A percentile compares a stretch with the other conserved stretches of the same genome.
Conservation (phyloP, 305 asterid genomes). For the Fraxinus albicans region DNA sequence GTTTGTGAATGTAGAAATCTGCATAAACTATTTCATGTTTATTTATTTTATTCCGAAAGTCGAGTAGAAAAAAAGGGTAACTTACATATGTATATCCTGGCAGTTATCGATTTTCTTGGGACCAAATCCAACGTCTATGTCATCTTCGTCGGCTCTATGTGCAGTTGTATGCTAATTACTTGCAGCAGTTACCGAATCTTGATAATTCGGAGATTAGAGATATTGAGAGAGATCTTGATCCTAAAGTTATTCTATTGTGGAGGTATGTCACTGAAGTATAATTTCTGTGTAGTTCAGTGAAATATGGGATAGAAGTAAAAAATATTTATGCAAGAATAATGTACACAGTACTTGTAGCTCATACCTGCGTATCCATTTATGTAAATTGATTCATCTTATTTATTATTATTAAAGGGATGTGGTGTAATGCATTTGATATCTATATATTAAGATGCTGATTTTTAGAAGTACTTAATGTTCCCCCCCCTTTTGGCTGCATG, state of each 20-base stretch:
- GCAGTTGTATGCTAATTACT: conserved; percentile 77
- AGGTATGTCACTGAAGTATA: conserved; percentile 53
- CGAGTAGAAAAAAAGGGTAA: not conserved
- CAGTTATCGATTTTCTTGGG: conserved; percentile 96
- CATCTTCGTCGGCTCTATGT: conserved; percentile 86
- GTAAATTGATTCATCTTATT: conserved; percentile 1
- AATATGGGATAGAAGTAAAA: conserved; percentile 10
- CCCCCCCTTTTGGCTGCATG: conserved; percentile 11
- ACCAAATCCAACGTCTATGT: conserved; percentile 75
- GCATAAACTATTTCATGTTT: not conserved
- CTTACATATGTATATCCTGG: conserved; percentile 21
- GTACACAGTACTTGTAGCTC: conserved; percentile 3
- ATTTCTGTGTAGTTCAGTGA: conserved; percentile 3
- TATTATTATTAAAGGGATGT: not conserved
- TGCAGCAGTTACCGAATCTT: conserved; percentile 57
- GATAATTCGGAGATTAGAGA: conserved; percentile 55
- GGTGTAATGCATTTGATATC: conserved; percentile 9
- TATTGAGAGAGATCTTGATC: conserved; percentile 90
- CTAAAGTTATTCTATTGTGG: conserved; percentile 89
- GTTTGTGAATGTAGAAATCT: not conserved
- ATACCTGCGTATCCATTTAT: conserved; percentile 20
- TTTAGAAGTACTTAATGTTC: conserved; percentile 15
- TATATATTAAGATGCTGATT: conserved; percentile 28
- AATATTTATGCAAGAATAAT: conserved; percentile 9
- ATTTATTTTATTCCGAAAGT: conserved; percentile 9